Evolutionary conservation across 495 filamentous ascomycete genomes (phyloP), one percentile per base, ranked within the genome.

Genomic region (Aspergillus baeticus): DNA sequence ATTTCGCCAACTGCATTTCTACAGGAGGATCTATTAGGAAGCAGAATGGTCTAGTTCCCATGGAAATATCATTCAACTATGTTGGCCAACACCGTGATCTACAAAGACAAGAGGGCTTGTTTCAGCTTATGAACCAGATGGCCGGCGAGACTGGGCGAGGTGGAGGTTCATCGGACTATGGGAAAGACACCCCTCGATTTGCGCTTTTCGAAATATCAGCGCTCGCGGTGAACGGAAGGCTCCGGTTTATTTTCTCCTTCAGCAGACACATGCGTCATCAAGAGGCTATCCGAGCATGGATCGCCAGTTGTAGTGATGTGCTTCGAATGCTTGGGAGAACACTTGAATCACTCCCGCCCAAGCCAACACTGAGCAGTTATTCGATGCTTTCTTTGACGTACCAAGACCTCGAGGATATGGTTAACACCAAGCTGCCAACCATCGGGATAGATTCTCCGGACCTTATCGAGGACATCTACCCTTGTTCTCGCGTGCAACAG

Each of bases 41-140:
- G 26, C 77, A 76, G 37, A 54, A 63, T 20, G 65, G 74, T 14
- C 80, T 80, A 3, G 82, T 75, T 66, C 87, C 86, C 6, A 80
- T 89, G 57, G 88, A 90, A 67, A 80, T 90, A 35, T 81, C 81
- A 2, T 88, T 90, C 67, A 88, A 86, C 60, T 89, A 90, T 57
- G 76, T 85, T 11, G 87, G 85, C 0, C 77, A 83, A 15, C 74
- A 84, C 56, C 84, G 86, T 47, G 81, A 85, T 54, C 62, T 89
- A 0, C 84, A 87, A 66, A 75, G 81, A 23, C 72, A 79, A 18
- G 84, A 84, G 47, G 79, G 81, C 5, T 70, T 90, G 0, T 79
- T 90, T 59, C 79, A 84, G 50, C 79, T 83, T 22, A 72, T 76
- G 7, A 73, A 83, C 15, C 72, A 74, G 43, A 73, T 80, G 69